A percentile compares a stretch with the other conserved stretches of the same genome.
Evolutionary conservation across 371 early-diverging fungal genomes (phyloP).

Genomic region (Catenaria anguillulae): DNA sequence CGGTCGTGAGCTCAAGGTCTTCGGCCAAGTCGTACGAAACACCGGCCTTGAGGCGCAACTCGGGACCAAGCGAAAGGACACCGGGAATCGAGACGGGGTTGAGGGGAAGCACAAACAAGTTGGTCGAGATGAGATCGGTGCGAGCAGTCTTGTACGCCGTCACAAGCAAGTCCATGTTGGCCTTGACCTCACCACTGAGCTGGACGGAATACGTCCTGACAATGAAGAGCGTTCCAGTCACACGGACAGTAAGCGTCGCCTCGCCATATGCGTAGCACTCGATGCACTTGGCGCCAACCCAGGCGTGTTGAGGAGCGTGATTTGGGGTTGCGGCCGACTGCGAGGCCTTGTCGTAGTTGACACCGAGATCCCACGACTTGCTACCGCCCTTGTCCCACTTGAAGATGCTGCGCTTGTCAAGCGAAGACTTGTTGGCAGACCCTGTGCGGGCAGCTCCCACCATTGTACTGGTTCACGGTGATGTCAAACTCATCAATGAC

Average conservation of each 20-base stretch:
- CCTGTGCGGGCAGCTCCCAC: no score
- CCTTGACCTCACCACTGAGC: background rate
- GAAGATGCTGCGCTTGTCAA: background rate
- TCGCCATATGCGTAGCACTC: background rate
- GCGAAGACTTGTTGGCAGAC: no score
- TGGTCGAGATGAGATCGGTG: background rate
- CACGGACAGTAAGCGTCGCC: background rate
- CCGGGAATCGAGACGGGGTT: background rate
- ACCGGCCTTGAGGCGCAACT: background rate
- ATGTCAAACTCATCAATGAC: background rate
- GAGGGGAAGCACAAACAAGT: background rate
- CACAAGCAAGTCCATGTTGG: background rate
- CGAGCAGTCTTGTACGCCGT: background rate
- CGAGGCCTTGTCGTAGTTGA: background rate
- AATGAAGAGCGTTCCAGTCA: background rate
- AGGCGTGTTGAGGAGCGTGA: no score
- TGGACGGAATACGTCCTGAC: background rate
- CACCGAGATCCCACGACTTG: background rate
- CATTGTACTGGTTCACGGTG: conserved; percentile 1
- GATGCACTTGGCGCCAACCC: background rate
- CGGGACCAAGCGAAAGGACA: background rate
- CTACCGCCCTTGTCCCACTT: background rate
- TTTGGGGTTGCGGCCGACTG: background rate
- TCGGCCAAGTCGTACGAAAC: background rate
- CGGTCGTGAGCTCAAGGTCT: background rate